These are phyloP conservation scores for Neopestalotiopsis clavispora DNA, from an alignment of 2,329 filamentous ascomycete species.

Conservation along the genomic window DNA sequence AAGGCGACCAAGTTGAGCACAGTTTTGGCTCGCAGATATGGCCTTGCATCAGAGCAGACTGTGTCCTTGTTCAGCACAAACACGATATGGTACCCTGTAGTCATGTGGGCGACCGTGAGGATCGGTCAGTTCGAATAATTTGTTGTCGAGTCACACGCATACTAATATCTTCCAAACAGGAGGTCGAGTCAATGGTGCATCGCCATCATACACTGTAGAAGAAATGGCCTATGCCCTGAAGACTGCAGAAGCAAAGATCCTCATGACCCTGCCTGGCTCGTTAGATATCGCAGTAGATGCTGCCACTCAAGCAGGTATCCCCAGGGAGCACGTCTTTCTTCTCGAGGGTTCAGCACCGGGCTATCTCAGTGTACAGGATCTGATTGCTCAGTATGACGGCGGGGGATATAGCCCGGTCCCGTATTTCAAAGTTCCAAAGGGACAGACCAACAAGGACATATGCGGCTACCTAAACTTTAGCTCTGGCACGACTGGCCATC, in stretches of 20 bases:
- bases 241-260: constrained; percentile 56
- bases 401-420: background rate
- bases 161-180: constrained; percentile 22
- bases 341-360: constrained; percentile 56
- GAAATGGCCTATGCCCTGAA: constrained; percentile 65
- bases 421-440: constrained; percentile 9
- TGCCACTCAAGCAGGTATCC: constrained; percentile 58
- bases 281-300: constrained; percentile 58
- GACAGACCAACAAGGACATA: constrained; percentile 16
- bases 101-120: constrained; percentile 44
- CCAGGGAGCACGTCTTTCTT: constrained; percentile 54
- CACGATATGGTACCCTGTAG: constrained; percentile 66
- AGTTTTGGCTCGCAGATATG: constrained; percentile 59
- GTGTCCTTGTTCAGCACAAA: constrained; percentile 65
- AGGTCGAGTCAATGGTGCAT: constrained; percentile 60
- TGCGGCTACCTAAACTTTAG: constrained; percentile 22
- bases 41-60: constrained; percentile 55
- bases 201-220: constrained; percentile 62
- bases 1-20: constrained; percentile 61
- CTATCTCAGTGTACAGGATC: constrained; percentile 50
- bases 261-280: constrained; percentile 58
- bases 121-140: background rate
- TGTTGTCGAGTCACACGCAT: background rate
- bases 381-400: constrained; percentile 17
- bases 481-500: constrained; percentile 21